Percentiles rank a stretch among this genome's conserved stretches.
These are phyloP conservation scores for Zychaea mexicana DNA, from an alignment of 371 early-diverging fungal species.

Conservation along the genomic window DNA sequence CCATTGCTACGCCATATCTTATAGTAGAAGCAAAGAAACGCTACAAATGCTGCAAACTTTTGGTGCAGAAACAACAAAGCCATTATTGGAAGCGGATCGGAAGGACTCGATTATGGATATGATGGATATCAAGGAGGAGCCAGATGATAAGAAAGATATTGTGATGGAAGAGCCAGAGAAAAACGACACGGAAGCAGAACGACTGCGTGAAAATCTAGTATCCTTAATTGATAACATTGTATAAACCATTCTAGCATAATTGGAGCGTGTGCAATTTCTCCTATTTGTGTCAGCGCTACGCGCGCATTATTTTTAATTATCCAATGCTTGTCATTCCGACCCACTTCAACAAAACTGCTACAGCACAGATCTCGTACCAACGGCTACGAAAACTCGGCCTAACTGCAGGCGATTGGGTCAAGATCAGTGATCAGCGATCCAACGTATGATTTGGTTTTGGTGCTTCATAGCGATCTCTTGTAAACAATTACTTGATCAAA, in stretches of 20 bases:
- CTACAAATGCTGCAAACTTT: conserved; percentile 15
- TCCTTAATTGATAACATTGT: conserved; percentile 6
- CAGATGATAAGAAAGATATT: background rate
- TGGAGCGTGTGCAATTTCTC: no score
- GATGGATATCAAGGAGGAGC: background rate
- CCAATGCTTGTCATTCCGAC: conserved; percentile 6
- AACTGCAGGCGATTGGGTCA: conserved; percentile 26
- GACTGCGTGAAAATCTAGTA: background rate
- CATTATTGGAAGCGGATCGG: conserved; percentile 1
- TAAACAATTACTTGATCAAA: no score
- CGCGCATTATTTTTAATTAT: background rate
- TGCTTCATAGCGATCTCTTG: no score
- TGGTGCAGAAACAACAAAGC: conserved; percentile 14
- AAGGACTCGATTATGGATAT: background rate
- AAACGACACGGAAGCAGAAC: background rate
- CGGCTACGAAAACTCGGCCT: conserved; percentile 9
- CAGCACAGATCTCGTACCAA: conserved; percentile 24
- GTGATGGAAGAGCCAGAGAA: conserved; percentile 2
- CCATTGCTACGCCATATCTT: background rate
- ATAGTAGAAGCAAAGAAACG: conserved; percentile 26
- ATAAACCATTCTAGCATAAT: no score
- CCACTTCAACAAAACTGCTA: conserved; percentile 19
- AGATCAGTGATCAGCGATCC: conserved; percentile 10
- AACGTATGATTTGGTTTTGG: no score
- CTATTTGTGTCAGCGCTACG: no score